A percentile compares a stretch with the other conserved stretches of the same genome.
These are phyloP conservation scores for Berberis vulgaris DNA, from an alignment of 164 flowering plant species.

Conservation along the genomic window DNA sequence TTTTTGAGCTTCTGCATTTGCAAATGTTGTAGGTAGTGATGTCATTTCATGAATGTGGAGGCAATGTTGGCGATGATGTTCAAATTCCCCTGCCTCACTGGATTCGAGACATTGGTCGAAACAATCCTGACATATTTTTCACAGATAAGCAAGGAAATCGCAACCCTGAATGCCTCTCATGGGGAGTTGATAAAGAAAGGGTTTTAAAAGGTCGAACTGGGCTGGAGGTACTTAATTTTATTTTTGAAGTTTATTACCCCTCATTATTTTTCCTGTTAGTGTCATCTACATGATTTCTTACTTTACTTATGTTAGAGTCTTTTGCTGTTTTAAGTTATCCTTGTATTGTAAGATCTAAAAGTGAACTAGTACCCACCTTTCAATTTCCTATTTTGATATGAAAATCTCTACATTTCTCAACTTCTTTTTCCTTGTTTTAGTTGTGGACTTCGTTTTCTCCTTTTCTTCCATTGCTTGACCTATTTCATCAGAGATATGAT, in stretches of 20 bases:
- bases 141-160: slow-evolving; percentile 88
- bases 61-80: slow-evolving; percentile 97
- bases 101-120: slow-evolving; percentile 88
- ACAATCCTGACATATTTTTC: slow-evolving; percentile 88
- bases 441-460: no score
- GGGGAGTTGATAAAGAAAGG: slow-evolving; percentile 95
- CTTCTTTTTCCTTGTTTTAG: no score
- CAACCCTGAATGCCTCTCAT: slow-evolving; percentile 91
- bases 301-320: no score
- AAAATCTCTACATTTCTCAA: no score
- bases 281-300: no score
- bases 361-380: no score
- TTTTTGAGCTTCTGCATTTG: slow-evolving; percentile 8
- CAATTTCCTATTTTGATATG: no score
- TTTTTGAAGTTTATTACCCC: not conserved
- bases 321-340: no score
- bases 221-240: slow-evolving; percentile 53
- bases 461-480: no score
- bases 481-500: no score
- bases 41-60: slow-evolving; percentile 99
- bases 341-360: no score
- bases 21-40: slow-evolving; percentile 63
- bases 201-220: slow-evolving; percentile 92
- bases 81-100: slow-evolving; percentile 93
- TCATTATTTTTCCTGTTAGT: not conserved